Percentiles rank a stretch among this genome's conserved stretches.
These are phyloP conservation scores for Alternaria sp. DNA, from an alignment of 2,329 filamentous ascomycete species.

Conservation along the genomic window DNA sequence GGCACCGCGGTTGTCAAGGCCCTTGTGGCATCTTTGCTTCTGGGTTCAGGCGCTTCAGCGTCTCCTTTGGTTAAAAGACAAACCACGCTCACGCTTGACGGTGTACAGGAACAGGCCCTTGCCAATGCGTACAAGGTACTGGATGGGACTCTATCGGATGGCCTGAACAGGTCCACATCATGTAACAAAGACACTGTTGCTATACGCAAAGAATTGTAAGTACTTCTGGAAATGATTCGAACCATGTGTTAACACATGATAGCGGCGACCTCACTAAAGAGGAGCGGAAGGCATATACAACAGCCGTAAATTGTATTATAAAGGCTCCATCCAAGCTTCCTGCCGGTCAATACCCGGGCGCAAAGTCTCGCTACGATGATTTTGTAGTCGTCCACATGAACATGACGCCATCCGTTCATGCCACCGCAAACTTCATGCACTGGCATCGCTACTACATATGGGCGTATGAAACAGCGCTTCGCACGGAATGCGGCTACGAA, in stretches of 20 bases:
- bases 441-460: conserved; percentile 57
- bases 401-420: conserved; percentile 41
- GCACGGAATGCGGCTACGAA: conserved; percentile 53
- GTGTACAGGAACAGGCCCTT: conserved; percentile 39
- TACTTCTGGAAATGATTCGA: neutral
- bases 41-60: conserved; percentile 30
- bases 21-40: conserved; percentile 33
- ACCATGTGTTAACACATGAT: conserved; percentile 5
- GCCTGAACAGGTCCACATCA: conserved; percentile 28
- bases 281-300: conserved; percentile 45
- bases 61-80: conserved; percentile 34
- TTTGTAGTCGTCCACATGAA: conserved; percentile 47
- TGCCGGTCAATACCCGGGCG: conserved; percentile 40
- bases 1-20: conserved; percentile 29
- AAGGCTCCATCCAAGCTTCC: conserved; percentile 39
- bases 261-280: conserved; percentile 41
- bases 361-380: conserved; percentile 46
- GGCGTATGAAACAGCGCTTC: conserved; percentile 54
- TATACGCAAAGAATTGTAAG: conserved; percentile 58
- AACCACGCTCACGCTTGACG: conserved; percentile 30
- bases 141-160: conserved; percentile 40
- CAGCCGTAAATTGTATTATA: conserved; percentile 45
- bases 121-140: conserved; percentile 41
- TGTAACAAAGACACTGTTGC: conserved; percentile 53
- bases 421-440: conserved; percentile 45